Evolutionary conservation across 2,329 filamentous ascomycete species (phyloP).

Genomic region (Sporothrix pseudoabietina): DNA sequence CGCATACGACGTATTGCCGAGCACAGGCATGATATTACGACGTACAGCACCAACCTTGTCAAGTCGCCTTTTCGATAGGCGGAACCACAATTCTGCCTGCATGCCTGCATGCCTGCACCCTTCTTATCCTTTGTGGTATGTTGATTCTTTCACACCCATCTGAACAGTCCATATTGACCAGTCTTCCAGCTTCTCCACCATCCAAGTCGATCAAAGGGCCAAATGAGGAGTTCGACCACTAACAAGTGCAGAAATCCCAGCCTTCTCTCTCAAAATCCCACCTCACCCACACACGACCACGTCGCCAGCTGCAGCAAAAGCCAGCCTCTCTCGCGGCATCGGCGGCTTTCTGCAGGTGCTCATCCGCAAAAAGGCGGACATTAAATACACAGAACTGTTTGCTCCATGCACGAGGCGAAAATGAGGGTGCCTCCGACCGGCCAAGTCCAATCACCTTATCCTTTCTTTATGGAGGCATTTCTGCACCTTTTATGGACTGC

Average conservation of each 20-base stretch:
- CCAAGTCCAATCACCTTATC: not conserved
- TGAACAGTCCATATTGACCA: not conserved
- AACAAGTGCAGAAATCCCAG: not conserved
- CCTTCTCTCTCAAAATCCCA: constrained; percentile 18
- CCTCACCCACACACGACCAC: constrained; percentile 13
- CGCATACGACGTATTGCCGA: not conserved
- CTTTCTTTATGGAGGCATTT: not conserved
- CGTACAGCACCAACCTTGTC: not conserved
- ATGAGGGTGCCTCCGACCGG: not conserved
- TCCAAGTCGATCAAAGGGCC: not conserved
- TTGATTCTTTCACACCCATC: not conserved
- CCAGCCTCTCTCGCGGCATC: not conserved
- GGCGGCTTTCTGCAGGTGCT: constrained; percentile 14
- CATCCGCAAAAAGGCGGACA: not conserved
- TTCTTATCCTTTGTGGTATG: not conserved
- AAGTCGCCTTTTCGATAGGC: not conserved
- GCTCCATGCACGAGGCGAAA: not conserved
- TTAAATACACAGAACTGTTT: no score
- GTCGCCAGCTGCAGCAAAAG: constrained; percentile 5
- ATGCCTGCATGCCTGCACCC: not conserved
- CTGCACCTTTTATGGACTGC: not conserved
- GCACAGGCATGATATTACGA: not conserved
- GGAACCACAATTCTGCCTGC: not conserved
- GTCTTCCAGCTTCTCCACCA: not conserved
- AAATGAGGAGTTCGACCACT: not conserved